phyloP scores from a whole-genome alignment of 371 early-diverging fungal species.

The Mucor racemosus region DNA sequence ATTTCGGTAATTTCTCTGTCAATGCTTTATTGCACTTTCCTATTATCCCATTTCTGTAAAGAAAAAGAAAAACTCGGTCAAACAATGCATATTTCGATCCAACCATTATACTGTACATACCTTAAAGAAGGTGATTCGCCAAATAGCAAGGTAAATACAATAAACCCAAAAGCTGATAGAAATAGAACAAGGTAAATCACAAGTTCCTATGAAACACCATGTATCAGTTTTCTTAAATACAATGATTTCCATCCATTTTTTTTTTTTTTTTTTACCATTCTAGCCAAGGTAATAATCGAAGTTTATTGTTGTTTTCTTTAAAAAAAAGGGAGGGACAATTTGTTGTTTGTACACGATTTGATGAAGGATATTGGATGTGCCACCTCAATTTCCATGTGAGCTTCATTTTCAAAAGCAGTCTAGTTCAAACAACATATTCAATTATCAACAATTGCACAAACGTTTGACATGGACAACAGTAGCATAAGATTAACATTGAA shows the following conservation, averaged over 20 bases:
- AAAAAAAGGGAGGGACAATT: neutral
- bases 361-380: neutral
- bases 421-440: neutral
- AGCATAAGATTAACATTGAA: too few relatives aligned
- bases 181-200: conserved; percentile 25
- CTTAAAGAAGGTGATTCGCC: conserved; percentile 48
- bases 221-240: neutral
- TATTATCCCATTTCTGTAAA: conserved; percentile 38
- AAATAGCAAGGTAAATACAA: conserved; percentile 47
- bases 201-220: conserved; percentile 22
- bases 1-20: conserved; percentile 28
- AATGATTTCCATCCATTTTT: neutral
- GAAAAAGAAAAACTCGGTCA: neutral
- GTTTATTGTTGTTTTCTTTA: neutral
- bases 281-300: neutral
- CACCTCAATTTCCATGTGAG: neutral
- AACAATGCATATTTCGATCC: neutral
- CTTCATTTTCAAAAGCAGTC: neutral
- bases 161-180: conserved; percentile 31
- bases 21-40: conserved; percentile 38
- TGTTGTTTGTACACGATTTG: neutral
- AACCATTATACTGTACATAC: conserved; percentile 12
- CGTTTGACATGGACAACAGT: neutral
- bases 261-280: neutral
- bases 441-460: neutral